Evolutionary conservation across 176 grass and related monocot genomes (phyloP), one percentile per base, ranked within the genome.

Genomic region (Oryza meridionalis): DNA sequence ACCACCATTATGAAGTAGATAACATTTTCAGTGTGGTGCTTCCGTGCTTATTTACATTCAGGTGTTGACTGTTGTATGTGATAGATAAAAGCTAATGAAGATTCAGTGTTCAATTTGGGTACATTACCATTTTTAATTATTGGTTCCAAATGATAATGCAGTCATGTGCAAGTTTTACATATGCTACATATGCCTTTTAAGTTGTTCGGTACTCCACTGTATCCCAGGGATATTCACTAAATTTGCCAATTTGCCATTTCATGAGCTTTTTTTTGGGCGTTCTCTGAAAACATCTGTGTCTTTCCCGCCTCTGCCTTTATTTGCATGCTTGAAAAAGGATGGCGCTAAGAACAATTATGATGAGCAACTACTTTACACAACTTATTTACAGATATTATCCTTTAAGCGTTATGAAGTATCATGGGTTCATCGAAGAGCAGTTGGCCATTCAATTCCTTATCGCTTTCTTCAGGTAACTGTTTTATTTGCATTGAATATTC

Each of bases 401-500:
- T 93, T 82, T 59, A 98, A 98, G 67, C 87, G 87, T 65, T 98
- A 90, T 78, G 96, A 98, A 90, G 78, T 98, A 88, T 92, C 90
- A 44, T 98, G 89, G 89, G 96, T 98, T 78, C 94, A 98, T 70
- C 93, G 96, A 90, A 93, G 87, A 83, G 85, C 91, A 40, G 75
- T 93, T 92, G 96, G 96, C 15, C 93, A 82, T 82, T 91, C 96
- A 82, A 93, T 73, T 81, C 93, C 96, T 84, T 88, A 83, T 86
- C 77, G 85, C 25, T 98, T 95, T 88, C 93, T 98, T 84, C 96
- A 98, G 92, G 95, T 98, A 40, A 65, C 66, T 80, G 75, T 53
- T 81, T 85, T 62, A 46, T 81, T 26, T 88, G 49, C 79, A 50
- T 16, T 71, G 21, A 78, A 42, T 84, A 78, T 2, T 47, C 43